These are phyloP conservation scores for Sonneratia alba DNA, from an alignment of 345 rosid species.

Conservation along the genomic window DNA sequence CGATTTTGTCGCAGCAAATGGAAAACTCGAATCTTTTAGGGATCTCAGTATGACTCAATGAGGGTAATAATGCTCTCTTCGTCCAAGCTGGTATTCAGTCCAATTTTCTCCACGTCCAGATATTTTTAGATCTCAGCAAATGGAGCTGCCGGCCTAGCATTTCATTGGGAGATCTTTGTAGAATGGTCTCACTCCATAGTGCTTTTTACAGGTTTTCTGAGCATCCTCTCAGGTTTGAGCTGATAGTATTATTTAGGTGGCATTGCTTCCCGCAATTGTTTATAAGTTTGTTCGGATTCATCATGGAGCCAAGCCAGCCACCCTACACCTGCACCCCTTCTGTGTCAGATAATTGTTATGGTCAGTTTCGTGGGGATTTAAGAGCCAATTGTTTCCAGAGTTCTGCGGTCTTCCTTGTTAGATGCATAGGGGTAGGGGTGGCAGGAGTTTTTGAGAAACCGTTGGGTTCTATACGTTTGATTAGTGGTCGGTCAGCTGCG, in stretches of 20 bases:
- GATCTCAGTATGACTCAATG: constrained; percentile 31
- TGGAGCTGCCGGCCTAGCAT: background rate
- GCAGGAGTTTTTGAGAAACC: background rate
- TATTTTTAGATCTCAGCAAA: constrained; percentile 5
- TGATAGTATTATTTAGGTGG: constrained; percentile 14
- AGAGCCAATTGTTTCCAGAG: background rate
- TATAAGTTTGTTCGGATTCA: constrained; percentile 25
- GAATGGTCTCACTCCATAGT: background rate
- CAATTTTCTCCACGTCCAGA: background rate
- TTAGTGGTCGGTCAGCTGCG: background rate
- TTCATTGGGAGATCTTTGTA: background rate
- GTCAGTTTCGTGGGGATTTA: background rate
- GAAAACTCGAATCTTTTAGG: constrained; percentile 60
- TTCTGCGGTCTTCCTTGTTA: background rate
- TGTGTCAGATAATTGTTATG: background rate
- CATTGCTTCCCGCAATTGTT: constrained; percentile 41
- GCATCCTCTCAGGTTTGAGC: constrained; percentile 4
- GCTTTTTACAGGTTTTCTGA: constrained; percentile 1
- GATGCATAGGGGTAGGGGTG: background rate
- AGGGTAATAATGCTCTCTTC: constrained; percentile 3
- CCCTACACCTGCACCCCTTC: background rate
- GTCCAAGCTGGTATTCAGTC: background rate
- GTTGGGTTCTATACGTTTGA: constrained; percentile 1
- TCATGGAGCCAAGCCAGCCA: too few relatives aligned
- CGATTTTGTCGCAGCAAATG: constrained; percentile 47